Evolutionary conservation across 192 early-diverging fungal species (phyloP).

Genomic region (Coemansia sp.): DNA sequence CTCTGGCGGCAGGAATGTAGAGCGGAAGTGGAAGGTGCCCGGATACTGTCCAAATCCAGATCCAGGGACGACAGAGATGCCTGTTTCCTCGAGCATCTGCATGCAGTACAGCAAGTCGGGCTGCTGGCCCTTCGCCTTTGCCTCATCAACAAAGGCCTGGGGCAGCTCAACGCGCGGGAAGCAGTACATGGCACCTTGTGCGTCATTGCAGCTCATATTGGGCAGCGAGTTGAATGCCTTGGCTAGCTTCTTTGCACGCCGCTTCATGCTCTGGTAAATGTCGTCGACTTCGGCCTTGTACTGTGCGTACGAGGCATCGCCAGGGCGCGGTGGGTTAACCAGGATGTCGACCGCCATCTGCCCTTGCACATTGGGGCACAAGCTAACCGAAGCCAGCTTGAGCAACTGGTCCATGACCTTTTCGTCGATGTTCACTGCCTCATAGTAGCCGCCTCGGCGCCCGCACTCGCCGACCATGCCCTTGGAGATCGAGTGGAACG

Average conservation of each 20-base stretch:
- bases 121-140: slow-evolving; percentile 64
- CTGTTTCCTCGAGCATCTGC: slow-evolving; percentile 89
- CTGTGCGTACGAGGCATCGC: slow-evolving; percentile 72
- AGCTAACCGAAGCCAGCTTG: slow-evolving; percentile 88
- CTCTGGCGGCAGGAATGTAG: slow-evolving; percentile 94
- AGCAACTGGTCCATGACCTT: slow-evolving; percentile 82
- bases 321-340: slow-evolving; percentile 83
- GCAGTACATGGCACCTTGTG: slow-evolving; percentile 96
- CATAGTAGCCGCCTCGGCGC: slow-evolving; percentile 96
- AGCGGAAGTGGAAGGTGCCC: slow-evolving; percentile 93
- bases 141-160: slow-evolving; percentile 73
- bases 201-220: slow-evolving; percentile 80
- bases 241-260: slow-evolving; percentile 74
- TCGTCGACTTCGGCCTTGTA: slow-evolving; percentile 71
- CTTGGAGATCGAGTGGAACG: slow-evolving; percentile 96
- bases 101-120: slow-evolving; percentile 91
- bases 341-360: slow-evolving; percentile 95
- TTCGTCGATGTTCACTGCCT: slow-evolving; percentile 79
- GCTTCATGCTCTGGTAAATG: slow-evolving; percentile 79
- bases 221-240: slow-evolving; percentile 79
- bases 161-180: slow-evolving; percentile 85
- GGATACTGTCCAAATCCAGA: slow-evolving; percentile 89
- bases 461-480: slow-evolving; percentile 99
- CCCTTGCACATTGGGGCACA: slow-evolving; percentile 94
- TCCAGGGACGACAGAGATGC: slow-evolving; percentile 95